These are phyloP conservation scores for Mariannaea sp. DNA, from an alignment of 2,329 filamentous ascomycete genomes.

Conservation along the genomic window DNA sequence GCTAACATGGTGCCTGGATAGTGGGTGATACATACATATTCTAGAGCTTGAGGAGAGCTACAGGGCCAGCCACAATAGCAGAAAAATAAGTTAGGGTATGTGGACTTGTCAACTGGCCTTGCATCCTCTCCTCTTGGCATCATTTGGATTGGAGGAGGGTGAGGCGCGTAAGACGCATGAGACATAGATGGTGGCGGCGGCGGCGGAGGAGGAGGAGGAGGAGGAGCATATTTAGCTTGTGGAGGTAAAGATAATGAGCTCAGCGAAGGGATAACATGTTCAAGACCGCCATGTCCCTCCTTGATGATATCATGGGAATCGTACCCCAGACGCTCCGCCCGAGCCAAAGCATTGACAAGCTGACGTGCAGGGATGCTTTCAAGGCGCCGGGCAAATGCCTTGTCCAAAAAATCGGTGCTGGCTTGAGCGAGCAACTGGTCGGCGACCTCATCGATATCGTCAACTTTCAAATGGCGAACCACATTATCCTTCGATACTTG, in stretches of 20 bases:
- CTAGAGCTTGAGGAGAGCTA: constrained; percentile 37
- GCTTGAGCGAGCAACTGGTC: constrained; percentile 51
- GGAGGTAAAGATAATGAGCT: constrained; percentile 22
- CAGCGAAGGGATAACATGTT: constrained; percentile 46
- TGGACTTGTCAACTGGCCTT: background rate
- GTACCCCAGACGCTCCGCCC: constrained; percentile 62
- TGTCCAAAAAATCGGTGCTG: constrained; percentile 57
- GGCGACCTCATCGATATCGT: constrained; percentile 53
- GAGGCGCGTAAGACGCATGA: constrained; percentile 5
- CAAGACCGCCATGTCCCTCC: constrained; percentile 39
- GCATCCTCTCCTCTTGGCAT: background rate
- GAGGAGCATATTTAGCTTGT: too few relatives aligned
- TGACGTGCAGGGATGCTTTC: constrained; percentile 58
- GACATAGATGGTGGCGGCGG: constrained; percentile 3
- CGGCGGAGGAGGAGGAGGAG: too few relatives aligned
- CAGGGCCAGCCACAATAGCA: constrained; percentile 46
- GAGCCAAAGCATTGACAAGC: constrained; percentile 61
- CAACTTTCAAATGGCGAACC: constrained; percentile 44
- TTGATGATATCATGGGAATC: constrained; percentile 56
- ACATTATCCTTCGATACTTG: constrained; percentile 48
- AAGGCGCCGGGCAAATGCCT: constrained; percentile 56
- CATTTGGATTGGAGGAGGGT: background rate
- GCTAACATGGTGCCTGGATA: background rate
- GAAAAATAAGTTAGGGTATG: constrained; percentile 26
- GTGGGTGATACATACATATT: constrained; percentile 38